Conservation (phyloP, 768 basidiomycete species). For the Phaeotremella skinneri region DNA sequence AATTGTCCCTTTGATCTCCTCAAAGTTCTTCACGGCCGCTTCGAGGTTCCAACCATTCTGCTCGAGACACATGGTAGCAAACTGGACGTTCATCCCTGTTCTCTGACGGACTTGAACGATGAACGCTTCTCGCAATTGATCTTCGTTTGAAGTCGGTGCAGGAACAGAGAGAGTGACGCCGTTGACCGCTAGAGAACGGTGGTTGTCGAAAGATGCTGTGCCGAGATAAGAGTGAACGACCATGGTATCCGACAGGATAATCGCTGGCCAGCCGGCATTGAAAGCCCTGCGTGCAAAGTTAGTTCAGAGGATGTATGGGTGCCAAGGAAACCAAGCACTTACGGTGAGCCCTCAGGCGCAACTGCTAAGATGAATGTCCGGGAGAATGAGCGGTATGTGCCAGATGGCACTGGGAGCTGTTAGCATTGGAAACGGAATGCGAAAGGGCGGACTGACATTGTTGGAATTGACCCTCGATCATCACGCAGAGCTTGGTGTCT, state of each 20-base stretch:
- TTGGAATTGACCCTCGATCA: constrained; percentile 83
- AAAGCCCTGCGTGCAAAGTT: constrained; percentile 60
- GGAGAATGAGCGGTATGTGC: constrained; percentile 87
- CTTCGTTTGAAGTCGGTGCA: constrained; percentile 55
- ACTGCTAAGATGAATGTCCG: constrained; percentile 83
- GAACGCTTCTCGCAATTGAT: constrained; percentile 28
- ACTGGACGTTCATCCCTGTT: constrained; percentile 76
- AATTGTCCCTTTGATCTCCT: constrained; percentile 61
- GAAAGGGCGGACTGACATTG: constrained; percentile 64
- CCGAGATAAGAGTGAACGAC: constrained; percentile 80
- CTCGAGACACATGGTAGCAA: constrained; percentile 77
- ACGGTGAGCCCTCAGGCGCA: constrained; percentile 78
- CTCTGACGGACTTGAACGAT: constrained; percentile 63
- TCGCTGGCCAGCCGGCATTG: constrained; percentile 80
- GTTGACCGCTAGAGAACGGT: constrained; percentile 50
- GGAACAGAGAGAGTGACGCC: constrained; percentile 43
- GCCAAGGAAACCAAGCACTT: constrained; percentile 53
- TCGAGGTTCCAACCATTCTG: constrained; percentile 82
- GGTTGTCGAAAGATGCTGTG: constrained; percentile 67
- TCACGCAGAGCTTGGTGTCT: constrained; percentile 60
- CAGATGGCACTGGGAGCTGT: constrained; percentile 59
- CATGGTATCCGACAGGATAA: constrained; percentile 84
- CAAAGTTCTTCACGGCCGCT: constrained; percentile 77
- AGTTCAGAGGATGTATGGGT: background rate
- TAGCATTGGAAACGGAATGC: background rate